Conservation (phyloP, 129 eudicot genomes). For the Calendula officinalis region DNA sequence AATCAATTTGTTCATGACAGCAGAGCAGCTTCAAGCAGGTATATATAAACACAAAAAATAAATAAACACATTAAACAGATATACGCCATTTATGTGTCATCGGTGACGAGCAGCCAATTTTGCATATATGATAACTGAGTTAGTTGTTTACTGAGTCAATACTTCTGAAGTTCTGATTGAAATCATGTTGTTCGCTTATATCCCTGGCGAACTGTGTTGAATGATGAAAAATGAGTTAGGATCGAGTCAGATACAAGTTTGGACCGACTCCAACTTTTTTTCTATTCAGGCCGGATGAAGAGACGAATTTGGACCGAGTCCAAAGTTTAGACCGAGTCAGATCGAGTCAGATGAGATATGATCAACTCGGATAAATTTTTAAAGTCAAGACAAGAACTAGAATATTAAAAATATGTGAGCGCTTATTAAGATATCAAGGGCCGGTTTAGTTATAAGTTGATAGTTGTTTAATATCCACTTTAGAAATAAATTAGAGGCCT, state of each 20-base stretch:
- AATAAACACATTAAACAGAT: too few relatives aligned
- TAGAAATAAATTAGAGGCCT: background rate
- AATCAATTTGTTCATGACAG: background rate
- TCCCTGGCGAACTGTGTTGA: too few relatives aligned
- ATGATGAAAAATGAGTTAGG: too few relatives aligned
- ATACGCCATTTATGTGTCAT: too few relatives aligned
- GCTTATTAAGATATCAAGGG: conserved; percentile 15
- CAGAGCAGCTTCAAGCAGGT: background rate
- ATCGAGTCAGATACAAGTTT: too few relatives aligned
- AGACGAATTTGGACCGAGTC: background rate
- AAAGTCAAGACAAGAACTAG: conserved; percentile 12
- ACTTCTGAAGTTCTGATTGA: too few relatives aligned
- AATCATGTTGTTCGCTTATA: too few relatives aligned
- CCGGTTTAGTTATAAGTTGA: conserved; percentile 15
- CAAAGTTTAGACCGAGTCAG: background rate
- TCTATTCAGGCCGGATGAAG: too few relatives aligned
- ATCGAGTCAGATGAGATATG: background rate
- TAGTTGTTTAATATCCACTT: conserved; percentile 20
- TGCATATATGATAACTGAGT: too few relatives aligned
- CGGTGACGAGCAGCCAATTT: too few relatives aligned
- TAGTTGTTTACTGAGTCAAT: too few relatives aligned
- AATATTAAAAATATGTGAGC: conserved; percentile 12
- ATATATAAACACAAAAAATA: background rate
- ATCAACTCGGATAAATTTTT: background rate
- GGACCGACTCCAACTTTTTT: too few relatives aligned